A percentile compares a stretch with the other conserved stretches of the same genome.
These are phyloP conservation scores for Craspedostauros australis DNA, from an alignment of 108 stramenopile species.

Conservation along the genomic window DNA sequence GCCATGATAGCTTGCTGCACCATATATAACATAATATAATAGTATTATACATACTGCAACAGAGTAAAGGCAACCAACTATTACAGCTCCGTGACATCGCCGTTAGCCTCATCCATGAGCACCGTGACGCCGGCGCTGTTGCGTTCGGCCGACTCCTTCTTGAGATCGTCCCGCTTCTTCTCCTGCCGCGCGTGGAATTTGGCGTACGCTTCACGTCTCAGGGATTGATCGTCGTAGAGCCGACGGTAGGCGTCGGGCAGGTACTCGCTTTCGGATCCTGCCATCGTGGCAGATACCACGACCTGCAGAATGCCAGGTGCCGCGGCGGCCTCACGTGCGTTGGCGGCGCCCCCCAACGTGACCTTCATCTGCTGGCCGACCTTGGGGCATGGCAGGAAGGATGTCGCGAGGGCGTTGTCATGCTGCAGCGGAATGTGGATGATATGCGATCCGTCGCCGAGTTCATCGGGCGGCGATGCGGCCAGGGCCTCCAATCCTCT, in stretches of 20 bases:
- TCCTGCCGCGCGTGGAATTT: constrained; percentile 12
- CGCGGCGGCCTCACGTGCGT: background rate
- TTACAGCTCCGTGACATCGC: too few relatives aligned
- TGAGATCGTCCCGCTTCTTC: background rate
- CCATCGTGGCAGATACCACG: constrained; percentile 9
- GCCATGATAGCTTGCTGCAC: too few relatives aligned
- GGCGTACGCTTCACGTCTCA: constrained; percentile 11
- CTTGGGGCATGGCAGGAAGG: background rate
- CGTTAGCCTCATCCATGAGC: too few relatives aligned
- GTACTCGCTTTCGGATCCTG: constrained; percentile 25
- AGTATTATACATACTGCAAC: too few relatives aligned
- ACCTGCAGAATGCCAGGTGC: constrained; percentile 20
- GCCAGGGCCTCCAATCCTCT: constrained; percentile 3
- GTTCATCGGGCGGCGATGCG: constrained; percentile 5
- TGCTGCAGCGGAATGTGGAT: constrained; percentile 9
- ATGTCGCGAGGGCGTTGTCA: background rate
- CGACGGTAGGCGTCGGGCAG: constrained; percentile 30
- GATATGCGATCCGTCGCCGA: constrained; percentile 22
- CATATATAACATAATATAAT: too few relatives aligned
- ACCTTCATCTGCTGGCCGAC: background rate
- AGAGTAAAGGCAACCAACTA: too few relatives aligned
- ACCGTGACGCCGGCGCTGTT: too few relatives aligned
- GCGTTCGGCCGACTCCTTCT: too few relatives aligned
- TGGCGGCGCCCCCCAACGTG: too few relatives aligned
- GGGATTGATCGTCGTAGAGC: constrained; percentile 13